phyloP scores from a whole-genome alignment of 2,329 filamentous ascomycete species.

The Erysiphe pisi region DNA sequence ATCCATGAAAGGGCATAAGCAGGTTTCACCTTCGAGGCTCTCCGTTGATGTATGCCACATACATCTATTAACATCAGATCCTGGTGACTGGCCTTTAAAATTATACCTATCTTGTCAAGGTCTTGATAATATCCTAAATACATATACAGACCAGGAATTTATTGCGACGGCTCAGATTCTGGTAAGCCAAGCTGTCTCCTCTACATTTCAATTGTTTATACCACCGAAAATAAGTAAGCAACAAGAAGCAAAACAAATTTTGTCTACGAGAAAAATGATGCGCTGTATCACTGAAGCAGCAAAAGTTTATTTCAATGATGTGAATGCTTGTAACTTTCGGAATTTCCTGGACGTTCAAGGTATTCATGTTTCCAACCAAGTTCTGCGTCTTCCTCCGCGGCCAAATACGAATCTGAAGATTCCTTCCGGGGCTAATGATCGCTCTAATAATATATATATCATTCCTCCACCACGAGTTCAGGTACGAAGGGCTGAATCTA shows the following conservation, averaged over 20 bases:
- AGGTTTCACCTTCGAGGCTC: slow-evolving; percentile 33
- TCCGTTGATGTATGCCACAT: slow-evolving; percentile 25
- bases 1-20: slow-evolving; percentile 34
- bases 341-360: slow-evolving; percentile 49
- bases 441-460: slow-evolving; percentile 47
- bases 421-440: slow-evolving; percentile 33
- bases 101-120: slow-evolving; percentile 52
- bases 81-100: slow-evolving; percentile 40
- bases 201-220: slow-evolving; percentile 38
- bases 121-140: slow-evolving; percentile 38
- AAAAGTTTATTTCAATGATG: slow-evolving; percentile 41
- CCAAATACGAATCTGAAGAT: slow-evolving; percentile 33
- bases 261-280: slow-evolving; percentile 36
- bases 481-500: slow-evolving; percentile 57
- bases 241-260: slow-evolving; percentile 29
- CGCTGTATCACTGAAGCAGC: slow-evolving; percentile 41
- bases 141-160: slow-evolving; percentile 46
- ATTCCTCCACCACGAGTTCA: slow-evolving; percentile 61
- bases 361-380: slow-evolving; percentile 45
- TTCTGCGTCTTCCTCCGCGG: slow-evolving; percentile 41
- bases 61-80: slow-evolving; percentile 35
- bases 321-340: slow-evolving; percentile 41
- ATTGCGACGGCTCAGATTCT: slow-evolving; percentile 60
- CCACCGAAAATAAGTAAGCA: slow-evolving; percentile 28
- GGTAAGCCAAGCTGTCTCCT: slow-evolving; percentile 56